A percentile compares a stretch with the other conserved stretches of the same genome.
Conservation (phyloP, 257 asterid genomes). For the Anisodus acutangulus region DNA sequence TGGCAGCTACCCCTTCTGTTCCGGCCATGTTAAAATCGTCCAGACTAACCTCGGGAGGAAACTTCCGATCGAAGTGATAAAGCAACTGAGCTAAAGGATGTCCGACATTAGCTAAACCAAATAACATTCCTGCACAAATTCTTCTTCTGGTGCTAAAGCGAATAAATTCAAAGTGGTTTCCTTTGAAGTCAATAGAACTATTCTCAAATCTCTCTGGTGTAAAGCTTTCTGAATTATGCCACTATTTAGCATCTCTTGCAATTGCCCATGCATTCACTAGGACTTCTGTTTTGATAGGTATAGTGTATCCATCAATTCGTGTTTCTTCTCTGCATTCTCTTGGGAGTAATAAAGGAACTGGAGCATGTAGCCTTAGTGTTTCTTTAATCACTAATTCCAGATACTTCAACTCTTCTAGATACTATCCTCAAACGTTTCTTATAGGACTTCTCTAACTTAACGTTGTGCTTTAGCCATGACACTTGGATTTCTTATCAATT, state of each 20-base stretch:
- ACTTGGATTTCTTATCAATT: too few relatives aligned
- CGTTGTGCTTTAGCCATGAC: too few relatives aligned
- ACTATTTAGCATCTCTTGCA: not conserved
- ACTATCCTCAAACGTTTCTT: too few relatives aligned
- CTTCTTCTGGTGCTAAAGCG: not conserved
- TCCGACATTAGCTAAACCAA: not conserved
- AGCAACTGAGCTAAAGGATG: constrained; percentile 23
- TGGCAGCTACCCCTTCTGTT: not conserved
- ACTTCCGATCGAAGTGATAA: constrained; percentile 30
- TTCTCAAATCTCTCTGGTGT: constrained; percentile 16
- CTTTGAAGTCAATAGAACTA: not conserved
- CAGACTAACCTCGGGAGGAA: not conserved
- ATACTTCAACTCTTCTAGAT: too few relatives aligned
- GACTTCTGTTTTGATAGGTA: not conserved
- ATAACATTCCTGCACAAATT: not conserved
- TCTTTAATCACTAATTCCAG: too few relatives aligned
- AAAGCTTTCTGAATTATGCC: not conserved
- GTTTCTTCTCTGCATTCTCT: constrained; percentile 16
- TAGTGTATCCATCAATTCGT: constrained; percentile 13
- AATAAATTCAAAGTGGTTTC: not conserved
- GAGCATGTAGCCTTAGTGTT: not conserved
- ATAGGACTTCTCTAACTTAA: too few relatives aligned
- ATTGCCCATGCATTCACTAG: constrained; percentile 19
- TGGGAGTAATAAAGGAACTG: not conserved
- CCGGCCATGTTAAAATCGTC: constrained; percentile 24